Evolutionary conservation across 768 basidiomycete species (phyloP).

Genomic region (Royoungia palumana): DNA sequence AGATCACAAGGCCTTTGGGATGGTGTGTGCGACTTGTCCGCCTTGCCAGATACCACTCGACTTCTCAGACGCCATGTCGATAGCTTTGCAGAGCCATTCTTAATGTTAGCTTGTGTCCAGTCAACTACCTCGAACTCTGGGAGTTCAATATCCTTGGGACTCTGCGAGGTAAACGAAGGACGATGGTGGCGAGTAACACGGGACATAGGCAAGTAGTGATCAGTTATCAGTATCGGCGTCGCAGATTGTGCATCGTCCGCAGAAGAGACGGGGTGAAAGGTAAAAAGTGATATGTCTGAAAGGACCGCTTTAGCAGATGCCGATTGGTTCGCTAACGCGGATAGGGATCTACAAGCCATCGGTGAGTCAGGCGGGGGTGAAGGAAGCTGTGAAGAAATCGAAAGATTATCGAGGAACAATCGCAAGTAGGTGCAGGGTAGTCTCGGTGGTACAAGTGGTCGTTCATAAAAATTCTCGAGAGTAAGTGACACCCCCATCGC

Average conservation of each 20-base stretch:
- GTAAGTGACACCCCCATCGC: slow-evolving; percentile 4
- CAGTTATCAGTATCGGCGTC: slow-evolving; percentile 71
- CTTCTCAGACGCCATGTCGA: slow-evolving; percentile 60
- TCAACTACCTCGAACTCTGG: slow-evolving; percentile 59
- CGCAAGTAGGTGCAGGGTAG: slow-evolving; percentile 52
- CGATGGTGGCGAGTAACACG: slow-evolving; percentile 47
- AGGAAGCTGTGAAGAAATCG: slow-evolving; percentile 16
- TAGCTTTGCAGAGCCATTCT: slow-evolving; percentile 46
- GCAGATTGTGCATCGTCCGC: slow-evolving; percentile 32
- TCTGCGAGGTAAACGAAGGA: slow-evolving; percentile 30
- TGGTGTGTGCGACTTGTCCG: slow-evolving; percentile 18
- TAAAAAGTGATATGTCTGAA: slow-evolving; percentile 57
- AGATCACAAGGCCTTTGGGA: slow-evolving; percentile 14
- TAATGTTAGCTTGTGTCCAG: slow-evolving; percentile 52
- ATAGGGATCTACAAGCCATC: slow-evolving; percentile 2
- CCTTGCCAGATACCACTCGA: slow-evolving; percentile 19
- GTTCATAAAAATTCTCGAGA: slow-evolving; percentile 47
- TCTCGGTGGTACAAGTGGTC: slow-evolving; percentile 57
- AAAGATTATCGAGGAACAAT: slow-evolving; percentile 42
- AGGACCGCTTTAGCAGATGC: slow-evolving; percentile 20
- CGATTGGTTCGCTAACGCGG: neutral
- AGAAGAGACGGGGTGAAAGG: slow-evolving; percentile 35
- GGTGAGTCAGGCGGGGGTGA: slow-evolving; percentile 4
- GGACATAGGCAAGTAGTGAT: slow-evolving; percentile 60
- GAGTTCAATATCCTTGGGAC: slow-evolving; percentile 30